phyloP scores from a whole-genome alignment of 2,329 filamentous ascomycete genomes.

The Aspergillus candidus region DNA sequence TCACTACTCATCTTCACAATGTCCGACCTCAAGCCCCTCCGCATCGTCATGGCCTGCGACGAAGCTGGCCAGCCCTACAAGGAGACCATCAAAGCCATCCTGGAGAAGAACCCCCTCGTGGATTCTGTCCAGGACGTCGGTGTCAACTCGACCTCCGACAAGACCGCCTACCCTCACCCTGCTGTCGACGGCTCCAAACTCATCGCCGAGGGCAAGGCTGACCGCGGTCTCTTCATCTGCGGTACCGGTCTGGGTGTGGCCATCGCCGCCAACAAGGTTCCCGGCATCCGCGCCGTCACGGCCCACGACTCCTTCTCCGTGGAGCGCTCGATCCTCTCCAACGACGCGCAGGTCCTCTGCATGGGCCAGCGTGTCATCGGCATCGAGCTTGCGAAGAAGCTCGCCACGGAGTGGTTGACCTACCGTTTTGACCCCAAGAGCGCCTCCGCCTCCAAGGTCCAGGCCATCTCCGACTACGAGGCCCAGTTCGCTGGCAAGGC shows the following conservation, averaged over 20 bases:
- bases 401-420: conserved; percentile 78
- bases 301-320: conserved; percentile 83
- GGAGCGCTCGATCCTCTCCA: conserved; percentile 72
- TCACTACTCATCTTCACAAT: conserved; percentile 16
- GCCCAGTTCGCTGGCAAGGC: conserved; percentile 23
- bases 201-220: conserved; percentile 49
- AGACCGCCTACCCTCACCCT: conserved; percentile 74
- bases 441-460: conserved; percentile 57
- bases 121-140: conserved; percentile 67
- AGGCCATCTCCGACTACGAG: conserved; percentile 42
- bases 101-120: conserved; percentile 63
- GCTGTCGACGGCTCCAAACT: conserved; percentile 64
- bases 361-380: conserved; percentile 81
- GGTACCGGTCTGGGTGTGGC: conserved; percentile 82
- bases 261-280: conserved; percentile 83
- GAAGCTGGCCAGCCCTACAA: conserved; percentile 76
- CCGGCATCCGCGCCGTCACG: conserved; percentile 77
- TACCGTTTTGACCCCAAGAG: conserved; percentile 69
- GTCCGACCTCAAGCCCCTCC: conserved; percentile 40
- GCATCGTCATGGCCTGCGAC: conserved; percentile 59
- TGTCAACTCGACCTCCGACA: conserved; percentile 59
- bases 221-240: conserved; percentile 73
- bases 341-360: conserved; percentile 81
- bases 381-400: conserved; percentile 67
- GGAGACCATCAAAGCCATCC: conserved; percentile 66